phyloP scores from a whole-genome alignment of 495 filamentous ascomycete genomes.

The Aspergillus olivimuriae region DNA sequence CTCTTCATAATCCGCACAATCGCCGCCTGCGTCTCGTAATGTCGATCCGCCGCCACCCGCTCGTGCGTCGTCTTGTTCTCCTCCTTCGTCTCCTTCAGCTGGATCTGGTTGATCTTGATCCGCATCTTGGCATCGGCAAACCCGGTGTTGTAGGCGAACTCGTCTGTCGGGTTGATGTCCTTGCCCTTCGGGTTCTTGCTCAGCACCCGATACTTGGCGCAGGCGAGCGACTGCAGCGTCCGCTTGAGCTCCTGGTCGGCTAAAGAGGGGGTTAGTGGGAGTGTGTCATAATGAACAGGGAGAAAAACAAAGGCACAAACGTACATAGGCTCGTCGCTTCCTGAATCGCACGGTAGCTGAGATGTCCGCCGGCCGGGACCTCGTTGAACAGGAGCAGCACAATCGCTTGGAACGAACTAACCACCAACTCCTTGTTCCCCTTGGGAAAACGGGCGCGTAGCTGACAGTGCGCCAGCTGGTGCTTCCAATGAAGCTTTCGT shows the following conservation, averaged over 20 bases:
- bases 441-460: slow-evolving; percentile 70
- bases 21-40: slow-evolving; percentile 94
- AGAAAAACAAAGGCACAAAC: slow-evolving; percentile 17
- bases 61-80: slow-evolving; percentile 94
- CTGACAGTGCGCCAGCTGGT: slow-evolving; percentile 80
- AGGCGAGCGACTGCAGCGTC: slow-evolving; percentile 90
- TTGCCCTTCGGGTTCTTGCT: slow-evolving; percentile 77
- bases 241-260: slow-evolving; percentile 73
- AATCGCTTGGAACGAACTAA: slow-evolving; percentile 85
- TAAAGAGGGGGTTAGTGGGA: slow-evolving; percentile 25
- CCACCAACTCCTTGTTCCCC: slow-evolving; percentile 76
- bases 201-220: slow-evolving; percentile 81
- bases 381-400: slow-evolving; percentile 91
- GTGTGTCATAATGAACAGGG: neutral
- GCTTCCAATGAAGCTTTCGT: slow-evolving; percentile 84
- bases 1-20: slow-evolving; percentile 98
- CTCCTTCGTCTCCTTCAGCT: slow-evolving; percentile 85
- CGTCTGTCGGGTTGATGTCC: slow-evolving; percentile 70
- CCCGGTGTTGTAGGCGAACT: slow-evolving; percentile 67
- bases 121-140: slow-evolving; percentile 81
- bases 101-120: slow-evolving; percentile 98
- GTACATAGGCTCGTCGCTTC: slow-evolving; percentile 61
- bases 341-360: slow-evolving; percentile 66
- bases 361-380: slow-evolving; percentile 42
- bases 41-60: slow-evolving; percentile 77